Evolutionary conservation across 768 basidiomycete species (phyloP).

Genomic region (Calocybe cyanea): DNA sequence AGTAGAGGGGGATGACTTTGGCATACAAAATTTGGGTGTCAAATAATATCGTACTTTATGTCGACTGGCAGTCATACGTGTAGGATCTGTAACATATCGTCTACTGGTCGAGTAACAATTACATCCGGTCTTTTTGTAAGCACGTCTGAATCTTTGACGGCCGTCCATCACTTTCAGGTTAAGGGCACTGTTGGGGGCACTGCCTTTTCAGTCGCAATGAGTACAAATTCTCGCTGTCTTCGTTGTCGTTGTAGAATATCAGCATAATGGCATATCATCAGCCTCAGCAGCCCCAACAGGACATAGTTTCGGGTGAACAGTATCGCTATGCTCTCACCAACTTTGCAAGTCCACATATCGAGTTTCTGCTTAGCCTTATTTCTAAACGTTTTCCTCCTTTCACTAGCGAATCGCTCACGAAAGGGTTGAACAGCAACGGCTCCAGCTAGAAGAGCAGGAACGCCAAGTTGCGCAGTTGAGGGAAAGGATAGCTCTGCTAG

Average conservation of each 20-base stretch:
- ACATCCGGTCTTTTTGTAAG: background rate
- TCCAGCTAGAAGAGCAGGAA: slow-evolving; percentile 80
- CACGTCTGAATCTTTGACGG: background rate
- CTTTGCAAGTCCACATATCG: slow-evolving; percentile 48
- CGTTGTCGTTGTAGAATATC: no score
- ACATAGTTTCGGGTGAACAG: slow-evolving; percentile 56
- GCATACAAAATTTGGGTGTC: slow-evolving; percentile 39
- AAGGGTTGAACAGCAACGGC: slow-evolving; percentile 79
- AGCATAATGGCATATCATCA: slow-evolving; percentile 23
- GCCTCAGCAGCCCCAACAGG: slow-evolving; percentile 26
- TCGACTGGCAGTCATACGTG: background rate
- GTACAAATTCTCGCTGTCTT: background rate
- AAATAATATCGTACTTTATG: slow-evolving; percentile 17
- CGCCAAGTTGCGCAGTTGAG: slow-evolving; percentile 73
- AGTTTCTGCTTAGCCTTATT: background rate
- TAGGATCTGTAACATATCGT: background rate
- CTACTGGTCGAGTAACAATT: background rate
- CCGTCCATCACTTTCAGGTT: slow-evolving; percentile 9
- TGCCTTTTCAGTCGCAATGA: background rate
- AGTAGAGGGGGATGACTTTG: slow-evolving; percentile 33
- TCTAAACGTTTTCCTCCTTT: background rate
- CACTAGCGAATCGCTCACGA: slow-evolving; percentile 79
- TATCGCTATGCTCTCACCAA: slow-evolving; percentile 83
- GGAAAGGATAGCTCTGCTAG: slow-evolving; percentile 66
- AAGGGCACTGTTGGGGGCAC: no score